Percentiles rank a stretch among this genome's conserved stretches.
Evolutionary conservation across 176 grass and related monocot species (phyloP).

Genomic region (Elaeis guineensis): DNA sequence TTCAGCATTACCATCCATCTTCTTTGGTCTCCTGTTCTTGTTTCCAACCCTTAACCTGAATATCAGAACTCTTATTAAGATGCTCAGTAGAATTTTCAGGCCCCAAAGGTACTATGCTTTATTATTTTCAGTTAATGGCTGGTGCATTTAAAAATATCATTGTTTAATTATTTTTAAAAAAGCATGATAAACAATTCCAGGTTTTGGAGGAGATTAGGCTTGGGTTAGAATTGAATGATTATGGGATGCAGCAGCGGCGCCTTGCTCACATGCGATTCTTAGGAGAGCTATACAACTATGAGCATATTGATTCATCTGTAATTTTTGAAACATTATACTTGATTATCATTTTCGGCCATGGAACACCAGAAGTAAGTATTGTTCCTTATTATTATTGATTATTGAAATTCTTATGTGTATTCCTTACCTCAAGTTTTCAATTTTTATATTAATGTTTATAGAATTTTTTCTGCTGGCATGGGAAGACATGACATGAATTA

Average conservation of each 20-base stretch:
- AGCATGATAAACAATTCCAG: constrained; percentile 31
- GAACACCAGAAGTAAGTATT: constrained; percentile 80
- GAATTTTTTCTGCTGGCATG: no score
- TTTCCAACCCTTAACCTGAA: no score
- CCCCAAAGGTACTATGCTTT: no score
- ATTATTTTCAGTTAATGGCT: no score
- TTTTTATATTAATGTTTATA: neutral
- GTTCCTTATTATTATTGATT: neutral
- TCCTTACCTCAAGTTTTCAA: neutral
- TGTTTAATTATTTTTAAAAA: no score
- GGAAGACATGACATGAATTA: no score
- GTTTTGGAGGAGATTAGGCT: constrained; percentile 92
- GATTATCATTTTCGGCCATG: constrained; percentile 72
- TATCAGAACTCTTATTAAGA: no score
- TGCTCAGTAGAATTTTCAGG: no score
- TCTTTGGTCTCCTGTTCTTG: no score
- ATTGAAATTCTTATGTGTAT: no score
- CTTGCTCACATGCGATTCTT: constrained; percentile 92
- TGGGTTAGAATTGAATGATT: constrained; percentile 92
- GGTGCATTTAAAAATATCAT: no score
- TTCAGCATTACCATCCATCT: no score
- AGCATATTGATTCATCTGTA: constrained; percentile 83
- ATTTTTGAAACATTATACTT: constrained; percentile 93
- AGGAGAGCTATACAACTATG: constrained; percentile 92
- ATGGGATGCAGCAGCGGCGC: constrained; percentile 80